phyloP scores from a whole-genome alignment of 1,284 basidiomycete species.

The Agroathelia rolfsii region DNA sequence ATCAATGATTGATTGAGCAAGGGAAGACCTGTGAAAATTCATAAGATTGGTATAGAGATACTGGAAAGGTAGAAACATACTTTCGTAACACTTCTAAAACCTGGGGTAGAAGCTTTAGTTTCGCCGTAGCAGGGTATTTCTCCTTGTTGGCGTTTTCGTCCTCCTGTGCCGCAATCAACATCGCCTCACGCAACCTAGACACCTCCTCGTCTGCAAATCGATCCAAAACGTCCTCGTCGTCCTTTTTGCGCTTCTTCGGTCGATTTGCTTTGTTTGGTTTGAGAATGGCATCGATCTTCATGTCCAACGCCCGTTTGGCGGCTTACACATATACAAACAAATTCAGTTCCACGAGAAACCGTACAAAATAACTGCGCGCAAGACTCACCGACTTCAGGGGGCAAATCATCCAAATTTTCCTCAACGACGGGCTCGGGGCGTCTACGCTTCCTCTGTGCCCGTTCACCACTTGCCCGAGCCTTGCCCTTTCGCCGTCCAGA shows the following conservation, averaged over 20 bases:
- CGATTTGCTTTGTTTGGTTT: constrained; percentile 64
- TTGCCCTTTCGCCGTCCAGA: constrained; percentile 17
- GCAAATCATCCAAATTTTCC: constrained; percentile 52
- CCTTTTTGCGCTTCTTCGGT: constrained; percentile 63
- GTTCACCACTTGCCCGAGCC: constrained; percentile 36
- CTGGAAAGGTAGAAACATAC: constrained; percentile 36
- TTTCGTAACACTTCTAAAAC: constrained; percentile 94
- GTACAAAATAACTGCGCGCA: constrained; percentile 10
- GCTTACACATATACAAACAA: constrained; percentile 27
- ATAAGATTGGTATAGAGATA: constrained; percentile 2
- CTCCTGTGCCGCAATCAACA: constrained; percentile 81
- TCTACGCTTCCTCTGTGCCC: constrained; percentile 22
- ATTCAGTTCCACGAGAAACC: constrained; percentile 1
- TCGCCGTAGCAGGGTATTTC: constrained; percentile 79
- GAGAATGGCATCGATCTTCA: constrained; percentile 78
- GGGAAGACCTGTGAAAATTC: constrained; percentile 47
- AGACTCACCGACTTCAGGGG: constrained; percentile 59
- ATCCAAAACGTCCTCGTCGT: constrained; percentile 73
- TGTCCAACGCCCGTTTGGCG: constrained; percentile 52
- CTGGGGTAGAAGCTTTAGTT: constrained; percentile 77
- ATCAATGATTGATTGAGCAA: constrained; percentile 90
- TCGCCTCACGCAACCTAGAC: constrained; percentile 71
- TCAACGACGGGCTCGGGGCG: constrained; percentile 42
- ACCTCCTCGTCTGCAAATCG: constrained; percentile 89
- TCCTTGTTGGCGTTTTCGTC: constrained; percentile 78